Percentiles rank a stretch among this genome's conserved stretches.
Conservation (phyloP, 176 grass and related monocot genomes). For the Ensete glaucum region DNA sequence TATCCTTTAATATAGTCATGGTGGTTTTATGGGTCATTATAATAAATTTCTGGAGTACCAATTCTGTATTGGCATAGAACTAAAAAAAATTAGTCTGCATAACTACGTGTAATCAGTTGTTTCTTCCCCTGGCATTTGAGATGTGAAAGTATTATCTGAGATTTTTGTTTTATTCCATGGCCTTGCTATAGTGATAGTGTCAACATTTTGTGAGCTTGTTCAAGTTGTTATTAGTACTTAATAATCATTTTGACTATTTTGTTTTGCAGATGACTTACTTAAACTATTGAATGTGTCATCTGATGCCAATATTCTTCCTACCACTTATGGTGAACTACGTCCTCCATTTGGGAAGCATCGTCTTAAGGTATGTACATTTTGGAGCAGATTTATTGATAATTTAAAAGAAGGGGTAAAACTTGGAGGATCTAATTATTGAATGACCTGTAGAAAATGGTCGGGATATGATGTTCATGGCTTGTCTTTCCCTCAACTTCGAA, state of each 20-base stretch:
- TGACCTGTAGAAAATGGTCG: neutral
- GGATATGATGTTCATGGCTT: neutral
- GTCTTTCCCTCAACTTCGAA: neutral
- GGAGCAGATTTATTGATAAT: neutral
- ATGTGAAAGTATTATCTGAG: too few species aligned
- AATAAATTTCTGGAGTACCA: too few species aligned
- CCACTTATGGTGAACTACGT: slow-evolving; percentile 20
- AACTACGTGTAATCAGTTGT: too few species aligned
- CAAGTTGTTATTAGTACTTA: neutral
- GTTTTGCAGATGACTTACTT: slow-evolving; percentile 20
- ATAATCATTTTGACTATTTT: neutral
- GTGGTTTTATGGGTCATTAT: too few species aligned
- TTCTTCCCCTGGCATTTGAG: too few species aligned
- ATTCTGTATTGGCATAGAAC: too few species aligned
- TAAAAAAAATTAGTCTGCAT: too few species aligned
- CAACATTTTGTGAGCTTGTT: neutral
- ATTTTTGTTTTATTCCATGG: too few species aligned
- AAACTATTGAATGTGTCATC: slow-evolving; percentile 21
- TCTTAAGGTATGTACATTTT: slow-evolving; percentile 15
- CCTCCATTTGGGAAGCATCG: slow-evolving; percentile 27
- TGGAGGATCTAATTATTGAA: neutral
- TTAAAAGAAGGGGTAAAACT: neutral
- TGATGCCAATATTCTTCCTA: slow-evolving; percentile 12
- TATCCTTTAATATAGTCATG: too few species aligned
- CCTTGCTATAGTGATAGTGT: too few species aligned